Percentiles rank a stretch among this genome's conserved stretches.
These are phyloP conservation scores for Zostera marina DNA, from an alignment of 116 monocot species.

Conservation along the genomic window DNA sequence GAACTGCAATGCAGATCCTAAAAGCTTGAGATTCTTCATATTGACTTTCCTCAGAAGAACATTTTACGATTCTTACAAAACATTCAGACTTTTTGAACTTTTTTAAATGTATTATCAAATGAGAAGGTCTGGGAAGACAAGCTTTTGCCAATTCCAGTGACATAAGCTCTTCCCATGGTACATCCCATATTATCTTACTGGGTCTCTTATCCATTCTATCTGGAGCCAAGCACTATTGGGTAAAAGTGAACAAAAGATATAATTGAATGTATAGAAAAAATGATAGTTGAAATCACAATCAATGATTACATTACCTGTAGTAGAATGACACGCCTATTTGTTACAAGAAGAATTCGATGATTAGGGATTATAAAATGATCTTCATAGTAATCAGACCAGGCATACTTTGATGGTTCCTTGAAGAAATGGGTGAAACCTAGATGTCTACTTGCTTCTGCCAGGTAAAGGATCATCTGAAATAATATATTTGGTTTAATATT, in stretches of 20 bases:
- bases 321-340: slow-evolving; percentile 84
- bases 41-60: slow-evolving; percentile 43
- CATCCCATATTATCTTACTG: slow-evolving; percentile 93
- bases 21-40: slow-evolving; percentile 74
- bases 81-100: slow-evolving; percentile 54
- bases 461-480: slow-evolving; percentile 88
- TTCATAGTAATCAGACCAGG: slow-evolving; percentile 96
- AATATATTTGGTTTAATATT: neutral
- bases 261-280: neutral
- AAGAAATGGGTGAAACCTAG: slow-evolving; percentile 92
- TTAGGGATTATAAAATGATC: slow-evolving; percentile 70
- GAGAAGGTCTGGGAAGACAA: slow-evolving; percentile 60
- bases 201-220: slow-evolving; percentile 78
- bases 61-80: slow-evolving; percentile 74
- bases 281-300: neutral
- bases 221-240: slow-evolving; percentile 36
- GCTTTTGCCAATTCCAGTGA: slow-evolving; percentile 89
- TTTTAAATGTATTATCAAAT: slow-evolving; percentile 88
- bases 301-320: slow-evolving; percentile 37
- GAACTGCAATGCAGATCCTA: slow-evolving; percentile 56
- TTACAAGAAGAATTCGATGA: slow-evolving; percentile 80
- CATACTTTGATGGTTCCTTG: slow-evolving; percentile 78
- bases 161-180: slow-evolving; percentile 84
- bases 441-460: slow-evolving; percentile 90
- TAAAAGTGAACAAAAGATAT: neutral